Base-by-base conservation (phyloP, 2,329 filamentous ascomycete species). In the Fusarium pseudocircinatum region DNA sequence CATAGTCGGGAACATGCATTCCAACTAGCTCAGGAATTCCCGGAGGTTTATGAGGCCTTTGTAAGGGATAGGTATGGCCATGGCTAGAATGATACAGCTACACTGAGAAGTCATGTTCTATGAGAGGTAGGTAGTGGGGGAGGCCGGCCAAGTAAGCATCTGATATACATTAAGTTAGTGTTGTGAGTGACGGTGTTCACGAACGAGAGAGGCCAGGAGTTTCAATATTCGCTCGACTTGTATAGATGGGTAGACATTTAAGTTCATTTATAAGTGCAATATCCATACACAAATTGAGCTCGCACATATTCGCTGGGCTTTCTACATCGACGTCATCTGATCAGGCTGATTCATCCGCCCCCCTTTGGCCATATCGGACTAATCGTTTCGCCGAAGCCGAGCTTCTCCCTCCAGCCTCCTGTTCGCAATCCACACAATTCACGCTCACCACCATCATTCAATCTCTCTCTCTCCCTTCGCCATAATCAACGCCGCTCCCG, bases 171-270 rank as follows among this genome's bases (percentile, higher is more conserved):
- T 3, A 16, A 16, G 16, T 20, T 44, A 7, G 16, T 44, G 11
- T 6, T 44, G 43, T 26, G 4, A 28, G 24, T 22, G 18, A 46
- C 6, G 8, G 26, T 8, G 2, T 47, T 8, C 13, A 1, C 7
- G 2, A 8, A 12, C 2, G 20, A 47, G 4, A 46, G 1, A 0
- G 4, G 7, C 6, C 4, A 22, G 26, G 20, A 11, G 13, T 3
- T 28, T 47, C 6, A 47, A 7, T 0, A 47, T 47, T 7, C 4
- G 44, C 26, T 28, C 4, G 11, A 7, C 9, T 4, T 3, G 26
- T 28, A 13, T 11, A 47, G 1, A 47, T 22, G 20, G 28, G 20
- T 28, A 46, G 44, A 46, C 26, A 22, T 47, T 22, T 22, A 22
- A 28, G 26, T 28, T 28, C 26, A 5, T 28, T 28, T 28, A 28